These are phyloP conservation scores for Neonectria faginata DNA, from an alignment of 2,329 filamentous ascomycete genomes.

Conservation along the genomic window DNA sequence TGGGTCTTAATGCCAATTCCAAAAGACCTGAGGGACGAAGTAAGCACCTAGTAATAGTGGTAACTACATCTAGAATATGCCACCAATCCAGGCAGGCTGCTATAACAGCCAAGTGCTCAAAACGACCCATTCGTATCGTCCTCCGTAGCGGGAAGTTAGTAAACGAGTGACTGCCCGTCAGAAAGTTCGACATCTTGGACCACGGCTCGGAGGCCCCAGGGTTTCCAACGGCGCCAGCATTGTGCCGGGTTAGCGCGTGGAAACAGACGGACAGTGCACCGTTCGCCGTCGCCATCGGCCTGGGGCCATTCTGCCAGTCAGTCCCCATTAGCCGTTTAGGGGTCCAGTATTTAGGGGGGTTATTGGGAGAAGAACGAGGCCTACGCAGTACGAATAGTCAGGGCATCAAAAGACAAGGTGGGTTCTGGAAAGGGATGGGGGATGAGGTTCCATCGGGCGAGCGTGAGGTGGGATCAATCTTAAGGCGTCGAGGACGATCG, in stretches of 20 bases:
- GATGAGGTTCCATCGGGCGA: constrained; percentile 9
- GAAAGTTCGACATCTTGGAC: background rate
- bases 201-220: constrained; percentile 13
- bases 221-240: constrained; percentile 38
- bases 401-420: background rate
- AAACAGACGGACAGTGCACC: constrained; percentile 32
- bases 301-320: background rate
- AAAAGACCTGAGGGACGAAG: background rate
- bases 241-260: constrained; percentile 38
- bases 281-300: constrained; percentile 21
- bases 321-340: constrained; percentile 23
- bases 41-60: background rate
- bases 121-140: background rate
- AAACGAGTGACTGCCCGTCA: background rate
- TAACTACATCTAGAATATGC: constrained; percentile 1
- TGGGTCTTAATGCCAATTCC: constrained; percentile 16
- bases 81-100: constrained; percentile 1
- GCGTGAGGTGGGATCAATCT: constrained; percentile 15
- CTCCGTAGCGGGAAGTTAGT: background rate
- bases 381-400: background rate
- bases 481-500: constrained; percentile 3
- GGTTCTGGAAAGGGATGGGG: constrained; percentile 16
- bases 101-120: background rate
- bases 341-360: constrained; percentile 30
- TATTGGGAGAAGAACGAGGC: constrained; percentile 11